These are phyloP conservation scores for Aspergillus jensenii DNA, from an alignment of 2,329 filamentous ascomycete genomes.

Conservation along the genomic window DNA sequence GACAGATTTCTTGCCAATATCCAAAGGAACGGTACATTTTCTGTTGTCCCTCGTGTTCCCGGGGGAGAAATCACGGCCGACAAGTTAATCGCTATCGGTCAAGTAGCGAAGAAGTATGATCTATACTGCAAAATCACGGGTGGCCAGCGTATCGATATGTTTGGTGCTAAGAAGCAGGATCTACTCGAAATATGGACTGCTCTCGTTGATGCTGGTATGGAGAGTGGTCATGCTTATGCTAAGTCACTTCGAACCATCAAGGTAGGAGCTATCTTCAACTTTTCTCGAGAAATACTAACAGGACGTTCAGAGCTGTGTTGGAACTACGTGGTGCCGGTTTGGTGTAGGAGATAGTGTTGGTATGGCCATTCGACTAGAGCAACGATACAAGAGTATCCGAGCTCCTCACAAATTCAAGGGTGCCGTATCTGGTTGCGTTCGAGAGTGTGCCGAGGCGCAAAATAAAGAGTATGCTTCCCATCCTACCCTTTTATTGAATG, in stretches of 20 bases:
- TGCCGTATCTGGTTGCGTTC: constrained; percentile 85
- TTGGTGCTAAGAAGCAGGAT: constrained; percentile 86
- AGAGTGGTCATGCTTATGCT: constrained; percentile 86
- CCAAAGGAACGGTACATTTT: constrained; percentile 87
- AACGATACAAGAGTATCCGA: constrained; percentile 90
- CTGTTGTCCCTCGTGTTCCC: constrained; percentile 78
- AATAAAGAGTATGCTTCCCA: constrained; percentile 69
- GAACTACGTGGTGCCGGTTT: constrained; percentile 86
- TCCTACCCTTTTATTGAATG: not conserved
- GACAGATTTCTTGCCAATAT: constrained; percentile 87
- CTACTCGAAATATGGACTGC: constrained; percentile 77
- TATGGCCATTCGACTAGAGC: constrained; percentile 82
- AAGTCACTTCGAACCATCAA: constrained; percentile 88
- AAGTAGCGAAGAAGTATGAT: constrained; percentile 78
- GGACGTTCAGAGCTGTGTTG: constrained; percentile 69
- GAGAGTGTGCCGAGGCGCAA: constrained; percentile 89
- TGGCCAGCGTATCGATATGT: constrained; percentile 89
- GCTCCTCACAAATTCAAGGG: constrained; percentile 88
- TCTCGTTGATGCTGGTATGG: constrained; percentile 80
- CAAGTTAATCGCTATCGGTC: constrained; percentile 78
- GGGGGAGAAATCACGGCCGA: constrained; percentile 87
- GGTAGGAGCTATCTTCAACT: constrained; percentile 16
- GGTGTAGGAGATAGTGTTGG: constrained; percentile 88
- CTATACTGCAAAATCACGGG: constrained; percentile 93
- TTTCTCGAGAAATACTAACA: constrained; percentile 2